Conservation (phyloP, 495 filamentous ascomycete species). For the Tuber indicum region DNA sequence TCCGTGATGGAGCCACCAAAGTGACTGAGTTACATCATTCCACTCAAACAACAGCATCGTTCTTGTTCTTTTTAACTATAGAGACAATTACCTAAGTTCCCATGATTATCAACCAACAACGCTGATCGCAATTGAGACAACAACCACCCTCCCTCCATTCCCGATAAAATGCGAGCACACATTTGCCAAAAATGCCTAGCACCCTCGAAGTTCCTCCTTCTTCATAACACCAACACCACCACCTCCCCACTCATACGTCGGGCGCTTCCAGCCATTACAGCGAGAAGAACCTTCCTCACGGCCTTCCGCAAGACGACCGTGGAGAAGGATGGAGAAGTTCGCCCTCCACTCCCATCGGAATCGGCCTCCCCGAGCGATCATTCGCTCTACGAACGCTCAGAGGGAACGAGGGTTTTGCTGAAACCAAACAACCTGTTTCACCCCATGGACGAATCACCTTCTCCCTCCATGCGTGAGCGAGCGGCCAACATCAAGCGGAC, state of each 20-base stretch:
- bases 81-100: background rate
- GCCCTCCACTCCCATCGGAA: constrained; percentile 27
- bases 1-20: background rate
- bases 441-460: constrained; percentile 77
- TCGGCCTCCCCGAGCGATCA: constrained; percentile 24
- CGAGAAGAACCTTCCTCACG: constrained; percentile 31
- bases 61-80: background rate
- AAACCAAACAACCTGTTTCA: constrained; percentile 84
- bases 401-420: constrained; percentile 50
- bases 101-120: too few species aligned
- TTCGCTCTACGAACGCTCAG: constrained; percentile 17
- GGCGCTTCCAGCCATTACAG: background rate
- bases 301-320: constrained; percentile 15
- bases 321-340: constrained; percentile 4
- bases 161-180: background rate
- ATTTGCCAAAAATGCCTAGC: constrained; percentile 2
- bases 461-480: constrained; percentile 71
- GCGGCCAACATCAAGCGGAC: constrained; percentile 85
- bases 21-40: background rate
- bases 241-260: constrained; percentile 14
- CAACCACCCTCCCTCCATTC: background rate
- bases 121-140: background rate
- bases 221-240: background rate
- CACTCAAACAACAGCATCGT: background rate
- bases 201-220: constrained; percentile 12